phyloP scores from a whole-genome alignment of 192 early-diverging fungal species.

The Entophlyctis helioformis region DNA sequence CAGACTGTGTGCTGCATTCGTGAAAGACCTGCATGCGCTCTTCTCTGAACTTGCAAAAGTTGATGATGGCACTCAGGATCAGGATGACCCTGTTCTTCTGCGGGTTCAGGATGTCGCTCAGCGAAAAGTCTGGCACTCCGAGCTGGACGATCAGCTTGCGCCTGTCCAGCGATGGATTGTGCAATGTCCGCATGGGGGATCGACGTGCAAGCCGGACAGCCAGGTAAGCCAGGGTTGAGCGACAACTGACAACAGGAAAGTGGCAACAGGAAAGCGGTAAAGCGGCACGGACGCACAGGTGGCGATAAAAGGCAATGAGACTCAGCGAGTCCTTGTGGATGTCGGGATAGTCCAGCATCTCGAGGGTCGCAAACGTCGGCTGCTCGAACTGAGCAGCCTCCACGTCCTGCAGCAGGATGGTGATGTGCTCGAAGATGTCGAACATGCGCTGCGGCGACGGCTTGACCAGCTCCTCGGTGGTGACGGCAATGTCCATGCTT shows the following conservation, averaged over 20 bases:
- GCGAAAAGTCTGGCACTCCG: conserved; percentile 62
- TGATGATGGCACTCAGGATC: conserved; percentile 76
- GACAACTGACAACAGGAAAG: no score
- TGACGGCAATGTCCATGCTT: no score
- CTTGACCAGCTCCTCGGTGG: no score
- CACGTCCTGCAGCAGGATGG: no score
- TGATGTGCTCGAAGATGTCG: no score
- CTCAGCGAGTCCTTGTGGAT: conserved; percentile 52
- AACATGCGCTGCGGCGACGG: no score
- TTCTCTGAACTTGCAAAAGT: no score
- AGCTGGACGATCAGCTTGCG: conserved; percentile 52
- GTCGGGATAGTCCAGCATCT: conserved; percentile 37
- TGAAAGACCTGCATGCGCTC: conserved; percentile 58
- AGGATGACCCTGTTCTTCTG: conserved; percentile 50
- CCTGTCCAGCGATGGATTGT: no score
- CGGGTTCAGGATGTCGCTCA: conserved; percentile 70
- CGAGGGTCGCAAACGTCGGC: conserved; percentile 16
- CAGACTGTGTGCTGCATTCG: conserved; percentile 46
- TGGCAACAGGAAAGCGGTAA: neutral
- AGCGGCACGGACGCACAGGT: conserved; percentile 35
- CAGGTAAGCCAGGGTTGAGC: no score
- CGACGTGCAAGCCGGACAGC: no score
- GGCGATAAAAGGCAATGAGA: conserved; percentile 51
- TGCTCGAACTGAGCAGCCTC: no score
- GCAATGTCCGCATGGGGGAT: no score